Base-by-base conservation (phyloP, 2,329 filamentous ascomycete species). In the Aspergillus sp. region DNA sequence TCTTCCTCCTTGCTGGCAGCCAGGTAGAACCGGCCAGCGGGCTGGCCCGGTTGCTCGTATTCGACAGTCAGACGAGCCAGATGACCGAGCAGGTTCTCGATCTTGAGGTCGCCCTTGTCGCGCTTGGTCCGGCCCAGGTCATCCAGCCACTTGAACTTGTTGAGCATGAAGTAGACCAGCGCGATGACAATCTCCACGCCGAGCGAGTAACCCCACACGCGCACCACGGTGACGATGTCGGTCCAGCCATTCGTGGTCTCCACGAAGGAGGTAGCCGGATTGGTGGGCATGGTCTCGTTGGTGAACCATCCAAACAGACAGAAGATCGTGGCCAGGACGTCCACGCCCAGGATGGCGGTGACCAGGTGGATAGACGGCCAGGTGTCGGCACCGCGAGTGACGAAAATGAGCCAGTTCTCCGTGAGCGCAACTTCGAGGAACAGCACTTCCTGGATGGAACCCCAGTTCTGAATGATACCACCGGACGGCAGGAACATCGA, bases 321-420 rank as follows among this genome's bases (percentile, higher is more conserved):
- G 79, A 91, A 91, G 67, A 90, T 78, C 19, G 88, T 90, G 13
- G 88, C 85, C 16, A 91, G 72, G 47, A 82, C 76, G 65, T 91
- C 88, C 60, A 91, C 88, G 64, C 82, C 83, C 50, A 88, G 74
- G 67, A 91, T 91, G 52, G 88, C 88, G 36, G 74, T 76, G 50
- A 90, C 79, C 21, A 91, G 78, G 67, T 89, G 87, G 79, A 86
- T 86, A 0, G 87, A 89, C 45, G 88, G 88, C 78, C 83, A 87
- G 5, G 87, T 90, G 67, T 85, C 80, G 57, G 82, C 84, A 56
- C 88, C 91, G 80, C 91, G 89, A 59, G 91, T 96, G 75, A 96
- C 93, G 80, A 96, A 96, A 74, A 96, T 96, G 47, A 96, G 85
- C 91, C 91, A 96, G 79, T 96, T 96, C 81, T 96, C 91, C 56